Conservation (phyloP, 106 monocot genomes). For the Dactylorhiza incarnata region DNA sequence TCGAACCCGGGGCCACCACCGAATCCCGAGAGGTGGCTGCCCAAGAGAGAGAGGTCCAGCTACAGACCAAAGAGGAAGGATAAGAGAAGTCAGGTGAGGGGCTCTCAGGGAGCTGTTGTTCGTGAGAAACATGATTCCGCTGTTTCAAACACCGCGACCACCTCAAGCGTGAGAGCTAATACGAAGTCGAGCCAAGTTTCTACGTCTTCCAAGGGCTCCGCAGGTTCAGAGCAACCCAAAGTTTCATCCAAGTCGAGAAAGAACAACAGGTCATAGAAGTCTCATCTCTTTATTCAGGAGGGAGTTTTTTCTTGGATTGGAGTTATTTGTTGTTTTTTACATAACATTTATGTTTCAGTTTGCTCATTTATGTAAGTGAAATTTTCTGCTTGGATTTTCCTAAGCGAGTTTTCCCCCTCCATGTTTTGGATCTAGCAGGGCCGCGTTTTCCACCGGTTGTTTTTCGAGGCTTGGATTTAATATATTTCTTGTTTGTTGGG, state of each 20-base stretch:
- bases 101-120: slow-evolving; percentile 82
- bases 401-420: no score
- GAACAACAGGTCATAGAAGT: slow-evolving; percentile 18
- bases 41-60: slow-evolving; percentile 82
- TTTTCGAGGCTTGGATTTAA: no score
- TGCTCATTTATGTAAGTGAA: no score
- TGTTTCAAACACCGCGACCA: slow-evolving; percentile 3
- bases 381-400: no score
- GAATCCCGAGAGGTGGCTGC: slow-evolving; percentile 95
- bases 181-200: slow-evolving; percentile 20
- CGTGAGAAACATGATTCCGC: slow-evolving; percentile 66
- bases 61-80: slow-evolving; percentile 93
- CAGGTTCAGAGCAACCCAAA: slow-evolving; percentile 20
- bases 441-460: no score
- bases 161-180: slow-evolving; percentile 11
- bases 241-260: slow-evolving; percentile 41
- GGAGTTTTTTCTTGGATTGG: no score
- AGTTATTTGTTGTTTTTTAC: no score
- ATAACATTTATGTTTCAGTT: no score
- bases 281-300: not conserved
- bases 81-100: slow-evolving; percentile 81
- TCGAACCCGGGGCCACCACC: slow-evolving; percentile 91
- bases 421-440: no score
- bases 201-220: slow-evolving; percentile 24
- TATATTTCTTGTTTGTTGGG: no score